A percentile compares a stretch with the other conserved stretches of the same genome.
Evolutionary conservation across 768 basidiomycete species (phyloP).

Genomic region (Trametes cinnabarina): DNA sequence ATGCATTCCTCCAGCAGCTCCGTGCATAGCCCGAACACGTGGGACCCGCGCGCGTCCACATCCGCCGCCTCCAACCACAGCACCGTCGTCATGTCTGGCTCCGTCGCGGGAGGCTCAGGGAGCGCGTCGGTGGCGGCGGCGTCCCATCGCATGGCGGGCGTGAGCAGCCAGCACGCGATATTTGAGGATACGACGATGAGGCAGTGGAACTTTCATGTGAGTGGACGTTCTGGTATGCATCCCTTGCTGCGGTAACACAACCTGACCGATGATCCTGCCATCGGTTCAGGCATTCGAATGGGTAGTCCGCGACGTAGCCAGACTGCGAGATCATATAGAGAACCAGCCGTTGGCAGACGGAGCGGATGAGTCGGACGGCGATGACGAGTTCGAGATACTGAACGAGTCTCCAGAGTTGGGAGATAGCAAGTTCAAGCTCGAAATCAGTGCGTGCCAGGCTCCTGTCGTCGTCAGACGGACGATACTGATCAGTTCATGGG

Average conservation of each 20-base stretch:
- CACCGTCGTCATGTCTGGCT: conserved; percentile 21
- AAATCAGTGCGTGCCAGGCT: conserved; percentile 52
- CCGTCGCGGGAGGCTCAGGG: conserved; percentile 5
- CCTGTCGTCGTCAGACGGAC: neutral
- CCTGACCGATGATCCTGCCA: too few relatives aligned
- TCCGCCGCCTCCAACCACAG: conserved; percentile 22
- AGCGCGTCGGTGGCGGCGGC: neutral
- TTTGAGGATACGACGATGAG: conserved; percentile 48
- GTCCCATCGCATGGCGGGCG: conserved; percentile 13
- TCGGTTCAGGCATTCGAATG: conserved; percentile 65
- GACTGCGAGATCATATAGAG: conserved; percentile 59
- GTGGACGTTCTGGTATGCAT: conserved; percentile 14
- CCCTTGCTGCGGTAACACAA: too few relatives aligned
- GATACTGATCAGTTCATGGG: neutral
- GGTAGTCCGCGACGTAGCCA: conserved; percentile 56
- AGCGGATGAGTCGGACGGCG: conserved; percentile 26
- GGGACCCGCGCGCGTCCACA: conserved; percentile 30
- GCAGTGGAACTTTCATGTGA: conserved; percentile 66
- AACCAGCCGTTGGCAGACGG: conserved; percentile 7
- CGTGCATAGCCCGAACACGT: conserved; percentile 18
- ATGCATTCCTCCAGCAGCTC: conserved; percentile 27
- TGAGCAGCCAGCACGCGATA: conserved; percentile 10
- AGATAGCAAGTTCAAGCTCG: conserved; percentile 69
- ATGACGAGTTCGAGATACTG: conserved; percentile 56
- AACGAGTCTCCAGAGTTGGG: conserved; percentile 65